These are phyloP conservation scores for Mollisia scopiformis DNA, from an alignment of 2,329 filamentous ascomycete species.

Conservation along the genomic window DNA sequence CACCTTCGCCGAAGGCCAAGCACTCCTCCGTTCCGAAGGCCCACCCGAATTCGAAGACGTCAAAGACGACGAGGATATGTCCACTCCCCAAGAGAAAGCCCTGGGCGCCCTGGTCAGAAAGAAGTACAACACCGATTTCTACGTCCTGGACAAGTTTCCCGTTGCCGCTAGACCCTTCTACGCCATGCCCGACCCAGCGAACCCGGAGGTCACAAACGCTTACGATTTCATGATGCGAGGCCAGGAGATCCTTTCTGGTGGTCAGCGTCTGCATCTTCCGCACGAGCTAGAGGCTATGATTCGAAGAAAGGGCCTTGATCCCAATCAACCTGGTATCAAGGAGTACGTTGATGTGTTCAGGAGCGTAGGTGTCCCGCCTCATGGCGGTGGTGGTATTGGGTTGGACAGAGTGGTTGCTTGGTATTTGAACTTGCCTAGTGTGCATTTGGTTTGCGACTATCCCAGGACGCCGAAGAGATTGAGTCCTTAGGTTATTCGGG, in stretches of 20 bases:
- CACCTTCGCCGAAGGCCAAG: conserved; percentile 77
- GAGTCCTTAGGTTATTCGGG: conserved; percentile 45
- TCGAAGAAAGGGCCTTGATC: conserved; percentile 79
- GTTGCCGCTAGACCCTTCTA: conserved; percentile 89
- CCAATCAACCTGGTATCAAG: conserved; percentile 73
- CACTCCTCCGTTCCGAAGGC: conserved; percentile 76
- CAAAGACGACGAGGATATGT: conserved; percentile 77
- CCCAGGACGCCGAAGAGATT: conserved; percentile 64
- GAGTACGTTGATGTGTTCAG: conserved; percentile 86
- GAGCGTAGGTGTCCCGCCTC: conserved; percentile 83
- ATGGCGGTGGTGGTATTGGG: conserved; percentile 88
- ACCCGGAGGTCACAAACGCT: conserved; percentile 67
- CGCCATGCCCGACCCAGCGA: conserved; percentile 75
- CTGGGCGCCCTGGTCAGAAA: conserved; percentile 83
- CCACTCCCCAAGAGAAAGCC: conserved; percentile 83
- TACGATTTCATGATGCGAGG: conserved; percentile 89
- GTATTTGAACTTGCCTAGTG: conserved; percentile 61
- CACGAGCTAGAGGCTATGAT: conserved; percentile 77
- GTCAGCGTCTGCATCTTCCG: conserved; percentile 87
- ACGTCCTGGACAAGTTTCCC: conserved; percentile 96
- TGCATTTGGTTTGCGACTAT: conserved; percentile 61
- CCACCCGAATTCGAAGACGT: conserved; percentile 69
- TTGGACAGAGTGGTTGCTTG: conserved; percentile 82
- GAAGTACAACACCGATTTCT: conserved; percentile 95
- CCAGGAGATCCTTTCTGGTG: conserved; percentile 90